Percentiles rank a stretch among this genome's conserved stretches.
These are phyloP conservation scores for Colletotrichum orbiculare DNA, from an alignment of 2,329 filamentous ascomycete genomes.

Conservation along the genomic window DNA sequence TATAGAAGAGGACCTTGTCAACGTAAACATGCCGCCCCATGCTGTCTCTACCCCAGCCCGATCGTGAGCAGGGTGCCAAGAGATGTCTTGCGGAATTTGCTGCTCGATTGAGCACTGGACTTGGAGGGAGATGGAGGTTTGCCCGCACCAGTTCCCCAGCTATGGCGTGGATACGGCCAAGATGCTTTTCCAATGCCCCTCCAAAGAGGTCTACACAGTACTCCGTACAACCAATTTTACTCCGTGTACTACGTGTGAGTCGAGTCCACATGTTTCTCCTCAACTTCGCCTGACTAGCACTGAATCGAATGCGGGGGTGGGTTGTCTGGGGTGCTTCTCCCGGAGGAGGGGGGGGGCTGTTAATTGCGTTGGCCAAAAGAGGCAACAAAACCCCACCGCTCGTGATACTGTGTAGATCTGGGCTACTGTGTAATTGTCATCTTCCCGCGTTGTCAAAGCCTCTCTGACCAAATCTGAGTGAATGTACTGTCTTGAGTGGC, in stretches of 20 bases:
- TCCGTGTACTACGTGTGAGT: background rate
- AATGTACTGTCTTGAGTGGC: too few species aligned
- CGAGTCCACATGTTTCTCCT: background rate
- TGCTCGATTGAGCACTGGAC: background rate
- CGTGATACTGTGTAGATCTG: background rate
- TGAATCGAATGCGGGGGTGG: slow-evolving; percentile 23
- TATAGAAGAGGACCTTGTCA: slow-evolving; percentile 15
- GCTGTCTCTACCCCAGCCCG: background rate
- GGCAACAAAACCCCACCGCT: slow-evolving; percentile 20
- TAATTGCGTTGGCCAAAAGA: slow-evolving; percentile 5
- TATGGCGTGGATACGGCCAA: background rate
- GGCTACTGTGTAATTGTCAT: too few species aligned
- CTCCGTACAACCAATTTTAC: background rate
- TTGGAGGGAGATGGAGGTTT: background rate
- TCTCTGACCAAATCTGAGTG: too few species aligned
- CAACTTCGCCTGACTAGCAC: background rate
- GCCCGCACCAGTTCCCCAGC: background rate
- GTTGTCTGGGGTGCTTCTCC: slow-evolving; percentile 23
- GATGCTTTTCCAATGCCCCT: background rate
- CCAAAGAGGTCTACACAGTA: background rate
- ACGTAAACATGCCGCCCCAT: background rate
- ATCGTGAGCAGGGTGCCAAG: background rate
- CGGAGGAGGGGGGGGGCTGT: slow-evolving; percentile 5
- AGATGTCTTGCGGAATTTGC: slow-evolving; percentile 10
- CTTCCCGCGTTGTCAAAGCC: too few species aligned